Evolutionary conservation across 2,329 filamentous ascomycete species (phyloP).

Genomic region (Aspergillus uvarum): DNA sequence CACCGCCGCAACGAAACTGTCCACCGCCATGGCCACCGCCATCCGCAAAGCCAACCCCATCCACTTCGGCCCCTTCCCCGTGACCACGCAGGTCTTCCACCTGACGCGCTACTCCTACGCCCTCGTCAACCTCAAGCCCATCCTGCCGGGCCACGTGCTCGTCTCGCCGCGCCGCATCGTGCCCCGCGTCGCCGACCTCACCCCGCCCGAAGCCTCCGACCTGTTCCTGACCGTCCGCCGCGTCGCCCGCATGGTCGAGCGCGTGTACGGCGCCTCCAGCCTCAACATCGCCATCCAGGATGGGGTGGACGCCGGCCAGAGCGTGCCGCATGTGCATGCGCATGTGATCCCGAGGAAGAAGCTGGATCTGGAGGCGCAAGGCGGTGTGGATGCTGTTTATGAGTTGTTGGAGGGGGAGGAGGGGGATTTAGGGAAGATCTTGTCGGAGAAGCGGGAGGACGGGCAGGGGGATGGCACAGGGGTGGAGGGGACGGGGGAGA

Average conservation of each 20-base stretch:
- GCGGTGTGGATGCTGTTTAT: constrained; percentile 74
- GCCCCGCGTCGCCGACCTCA: constrained; percentile 73
- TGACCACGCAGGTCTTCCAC: constrained; percentile 84
- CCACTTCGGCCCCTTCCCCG: constrained; percentile 73
- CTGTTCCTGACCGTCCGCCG: constrained; percentile 84
- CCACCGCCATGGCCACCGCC: constrained; percentile 1
- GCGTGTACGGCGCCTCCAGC: constrained; percentile 64
- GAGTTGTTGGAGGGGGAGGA: constrained; percentile 78
- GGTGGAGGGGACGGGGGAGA: constrained; percentile 24
- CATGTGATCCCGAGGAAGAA: constrained; percentile 78
- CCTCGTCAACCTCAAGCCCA: constrained; percentile 91
- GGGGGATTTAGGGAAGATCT: constrained; percentile 73
- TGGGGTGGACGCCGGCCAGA: constrained; percentile 85
- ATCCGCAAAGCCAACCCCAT: constrained; percentile 45
- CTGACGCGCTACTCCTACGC: constrained; percentile 76
- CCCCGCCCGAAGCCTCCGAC: constrained; percentile 70
- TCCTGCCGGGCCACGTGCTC: constrained; percentile 89
- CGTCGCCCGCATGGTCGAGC: constrained; percentile 72
- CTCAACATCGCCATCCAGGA: constrained; percentile 97
- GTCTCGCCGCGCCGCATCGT: constrained; percentile 73
- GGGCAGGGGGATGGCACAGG: constrained; percentile 11
- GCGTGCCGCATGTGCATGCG: constrained; percentile 87
- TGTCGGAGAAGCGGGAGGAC: constrained; percentile 36
- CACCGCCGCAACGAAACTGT: no score
- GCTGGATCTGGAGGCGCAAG: constrained; percentile 57